Evolutionary conservation across 164 flowering plant species (phyloP), one percentile per base, ranked within the genome.

Genomic region (Annona squamosa): DNA sequence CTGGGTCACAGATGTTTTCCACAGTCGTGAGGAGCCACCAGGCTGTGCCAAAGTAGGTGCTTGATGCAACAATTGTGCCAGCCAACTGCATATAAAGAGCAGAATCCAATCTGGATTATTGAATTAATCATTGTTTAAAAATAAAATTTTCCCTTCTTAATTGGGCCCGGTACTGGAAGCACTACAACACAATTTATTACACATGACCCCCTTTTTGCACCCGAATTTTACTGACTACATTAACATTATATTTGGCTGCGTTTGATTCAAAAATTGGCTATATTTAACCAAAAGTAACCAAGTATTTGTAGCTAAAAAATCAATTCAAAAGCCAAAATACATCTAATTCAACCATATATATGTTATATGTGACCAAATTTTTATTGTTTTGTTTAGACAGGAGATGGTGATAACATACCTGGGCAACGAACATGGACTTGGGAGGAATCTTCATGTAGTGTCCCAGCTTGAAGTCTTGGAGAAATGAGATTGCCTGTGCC

Each of bases 361-460:
- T 26, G 37, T 26, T 26, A 26, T 26, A 26, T 26, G 59, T 52
- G 13, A 52, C 59, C 6, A 16, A 52, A 16, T 52, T 52, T 52
- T 48, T 48, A 48, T 16, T 3, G 10, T 5, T 10, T 52, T 52
- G 59, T 52, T 16, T 4, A 52, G 59, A 52, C 59, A 5, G 6
- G 59, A 7, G 59, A 16, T 52, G 1, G 7, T 9, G 13, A 16
- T 9, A 2, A 52, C 59, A 4, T 52, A 88, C 94, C 94, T 90
- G 95, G 43, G 78, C 90, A 6, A 85, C 1, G 70, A 87, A 90
- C 92, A 90, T 85, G 56, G 90, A 81, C 59, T 71, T 85, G 12
- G 95, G 92, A 12, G 92, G 95, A 48, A 90, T 86, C 74, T 88
- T 89, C 95, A 87, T 88, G 84, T 87, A 87, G 69, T 89, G 91